phyloP scores from a whole-genome alignment of 2,329 filamentous ascomycete genomes.

The Aspergillus thermomutatus region DNA sequence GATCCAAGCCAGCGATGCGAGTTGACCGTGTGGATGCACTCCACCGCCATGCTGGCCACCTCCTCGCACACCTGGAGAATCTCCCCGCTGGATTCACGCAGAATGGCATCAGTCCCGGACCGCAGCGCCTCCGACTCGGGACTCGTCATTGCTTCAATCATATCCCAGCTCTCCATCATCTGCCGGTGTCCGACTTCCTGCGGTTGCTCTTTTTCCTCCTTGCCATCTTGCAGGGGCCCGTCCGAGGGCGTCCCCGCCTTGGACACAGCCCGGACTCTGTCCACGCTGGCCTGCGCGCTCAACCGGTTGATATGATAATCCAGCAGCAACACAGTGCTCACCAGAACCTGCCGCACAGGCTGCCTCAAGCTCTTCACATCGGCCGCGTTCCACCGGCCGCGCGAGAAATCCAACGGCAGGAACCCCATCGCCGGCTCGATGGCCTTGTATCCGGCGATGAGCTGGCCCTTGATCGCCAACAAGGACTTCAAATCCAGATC shows the following conservation, averaged over 20 bases:
- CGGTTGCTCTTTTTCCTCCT: no score
- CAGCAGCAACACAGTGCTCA: slow-evolving; percentile 34
- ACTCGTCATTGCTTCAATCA: slow-evolving; percentile 38
- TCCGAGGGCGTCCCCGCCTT: neutral
- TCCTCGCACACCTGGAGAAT: slow-evolving; percentile 26
- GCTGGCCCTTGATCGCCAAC: slow-evolving; percentile 26
- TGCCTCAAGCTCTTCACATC: slow-evolving; percentile 40
- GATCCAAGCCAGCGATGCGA: slow-evolving; percentile 22
- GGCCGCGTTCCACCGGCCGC: slow-evolving; percentile 44
- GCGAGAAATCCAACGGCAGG: slow-evolving; percentile 46
- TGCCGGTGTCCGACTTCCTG: slow-evolving; percentile 31
- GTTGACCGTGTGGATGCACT: slow-evolving; percentile 27
- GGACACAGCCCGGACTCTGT: neutral
- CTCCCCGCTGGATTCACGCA: slow-evolving; percentile 27
- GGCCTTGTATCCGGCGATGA: slow-evolving; percentile 37
- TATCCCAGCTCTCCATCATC: slow-evolving; percentile 28
- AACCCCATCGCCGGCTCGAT: slow-evolving; percentile 42
- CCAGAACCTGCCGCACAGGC: slow-evolving; percentile 34
- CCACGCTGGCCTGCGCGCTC: neutral
- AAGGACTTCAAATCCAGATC: slow-evolving; percentile 18
- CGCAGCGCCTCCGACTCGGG: slow-evolving; percentile 36
- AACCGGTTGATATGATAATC: slow-evolving; percentile 41
- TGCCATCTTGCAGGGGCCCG: slow-evolving; percentile 8
- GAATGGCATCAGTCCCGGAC: slow-evolving; percentile 28
- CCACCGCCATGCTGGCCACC: slow-evolving; percentile 16